These are phyloP conservation scores for Hypoxylon cercidicola DNA, from an alignment of 495 filamentous ascomycete species.

Conservation along the genomic window DNA sequence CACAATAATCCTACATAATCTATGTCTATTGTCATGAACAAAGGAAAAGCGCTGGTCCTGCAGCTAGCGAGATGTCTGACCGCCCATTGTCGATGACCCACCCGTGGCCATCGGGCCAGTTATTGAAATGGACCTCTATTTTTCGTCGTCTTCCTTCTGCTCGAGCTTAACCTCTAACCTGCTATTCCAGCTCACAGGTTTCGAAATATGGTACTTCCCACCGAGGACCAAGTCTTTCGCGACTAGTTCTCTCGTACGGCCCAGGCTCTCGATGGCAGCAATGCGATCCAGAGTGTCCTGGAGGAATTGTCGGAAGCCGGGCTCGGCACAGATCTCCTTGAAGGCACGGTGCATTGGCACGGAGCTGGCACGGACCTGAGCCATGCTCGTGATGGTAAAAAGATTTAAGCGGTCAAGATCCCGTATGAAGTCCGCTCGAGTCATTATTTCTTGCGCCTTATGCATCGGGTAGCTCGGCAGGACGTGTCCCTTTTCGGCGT, in stretches of 20 bases:
- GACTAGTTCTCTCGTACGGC: slow-evolving; percentile 88
- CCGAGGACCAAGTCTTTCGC: slow-evolving; percentile 81
- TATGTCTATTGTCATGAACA: slow-evolving; percentile 13
- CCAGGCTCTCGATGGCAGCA: slow-evolving; percentile 88
- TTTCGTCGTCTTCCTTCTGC: slow-evolving; percentile 19
- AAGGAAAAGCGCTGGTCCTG: slow-evolving; percentile 22
- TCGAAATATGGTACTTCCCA: slow-evolving; percentile 79
- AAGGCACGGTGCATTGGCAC: slow-evolving; percentile 98
- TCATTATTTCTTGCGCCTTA: slow-evolving; percentile 89
- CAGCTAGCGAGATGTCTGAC: slow-evolving; percentile 9
- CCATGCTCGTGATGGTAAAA: slow-evolving; percentile 90
- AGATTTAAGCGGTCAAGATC: slow-evolving; percentile 92
- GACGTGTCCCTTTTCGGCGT: slow-evolving; percentile 73
- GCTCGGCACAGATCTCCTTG: slow-evolving; percentile 74
- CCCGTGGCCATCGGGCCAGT: too few species aligned
- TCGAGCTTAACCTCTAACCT: slow-evolving; percentile 42
- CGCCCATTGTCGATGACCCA: too few species aligned
- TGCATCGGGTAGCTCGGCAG: slow-evolving; percentile 86
- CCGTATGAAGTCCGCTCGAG: slow-evolving; percentile 92
- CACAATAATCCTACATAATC: slow-evolving; percentile 16
- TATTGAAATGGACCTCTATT: background rate
- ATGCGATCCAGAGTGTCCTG: slow-evolving; percentile 87
- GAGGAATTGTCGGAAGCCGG: slow-evolving; percentile 82
- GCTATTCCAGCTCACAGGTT: slow-evolving; percentile 43
- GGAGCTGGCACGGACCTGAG: slow-evolving; percentile 89